These are phyloP conservation scores for Planoprotostelium fungivorum DNA, from an alignment of 78 protist species.

Conservation along the genomic window DNA sequence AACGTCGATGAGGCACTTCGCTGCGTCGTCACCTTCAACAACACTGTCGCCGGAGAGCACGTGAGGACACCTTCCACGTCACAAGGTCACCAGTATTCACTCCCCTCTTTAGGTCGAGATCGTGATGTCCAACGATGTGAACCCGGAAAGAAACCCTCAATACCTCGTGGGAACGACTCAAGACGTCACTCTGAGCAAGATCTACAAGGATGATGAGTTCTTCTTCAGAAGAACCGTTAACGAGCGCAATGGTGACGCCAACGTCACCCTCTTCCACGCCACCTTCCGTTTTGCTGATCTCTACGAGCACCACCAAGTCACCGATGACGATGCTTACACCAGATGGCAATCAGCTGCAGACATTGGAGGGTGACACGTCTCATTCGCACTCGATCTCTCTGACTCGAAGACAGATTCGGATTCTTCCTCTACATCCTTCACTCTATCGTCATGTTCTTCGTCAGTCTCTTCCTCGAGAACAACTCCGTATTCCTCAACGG, in stretches of 20 bases:
- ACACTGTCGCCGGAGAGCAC: no score
- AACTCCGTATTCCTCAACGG: background rate
- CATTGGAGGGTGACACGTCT: background rate
- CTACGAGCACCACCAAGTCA: background rate
- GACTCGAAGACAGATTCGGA: background rate
- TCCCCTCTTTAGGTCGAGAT: no score
- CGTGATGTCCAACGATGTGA: no score
- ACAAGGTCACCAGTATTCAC: no score
- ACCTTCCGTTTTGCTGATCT: background rate
- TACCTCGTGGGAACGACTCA: background rate
- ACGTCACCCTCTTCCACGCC: background rate
- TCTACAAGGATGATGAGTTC: background rate
- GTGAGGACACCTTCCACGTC: no score
- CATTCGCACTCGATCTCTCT: background rate
- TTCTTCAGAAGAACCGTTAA: background rate
- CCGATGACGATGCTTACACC: background rate
- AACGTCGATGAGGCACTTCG: no score
- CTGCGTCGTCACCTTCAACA: no score
- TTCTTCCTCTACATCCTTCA: background rate
- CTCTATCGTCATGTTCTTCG: background rate
- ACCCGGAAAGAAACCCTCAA: no score
- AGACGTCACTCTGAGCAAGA: background rate
- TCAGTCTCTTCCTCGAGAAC: background rate
- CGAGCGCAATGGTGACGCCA: background rate
- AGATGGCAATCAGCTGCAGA: background rate